Evolutionary conservation across 108 stramenopile species (phyloP), one percentile per base, ranked within the genome.

Genomic region (Nannochloropsis gaditana): DNA sequence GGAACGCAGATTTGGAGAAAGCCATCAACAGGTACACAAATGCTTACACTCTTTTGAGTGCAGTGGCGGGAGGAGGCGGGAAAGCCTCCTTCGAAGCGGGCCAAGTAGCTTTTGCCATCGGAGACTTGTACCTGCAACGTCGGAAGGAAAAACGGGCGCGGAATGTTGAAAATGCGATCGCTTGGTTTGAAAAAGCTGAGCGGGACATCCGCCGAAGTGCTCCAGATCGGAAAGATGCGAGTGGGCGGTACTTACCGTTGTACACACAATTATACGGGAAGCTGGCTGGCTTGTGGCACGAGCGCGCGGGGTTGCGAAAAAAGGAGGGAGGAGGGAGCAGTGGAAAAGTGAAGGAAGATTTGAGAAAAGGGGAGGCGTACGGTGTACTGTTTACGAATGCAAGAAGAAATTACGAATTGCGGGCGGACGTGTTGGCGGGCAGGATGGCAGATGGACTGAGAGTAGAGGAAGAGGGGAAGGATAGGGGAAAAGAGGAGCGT

Each of bases 1-100:
- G 59, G 2, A 73, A 73, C n/a, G 59, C 59, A 15, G 59, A 73
- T n/a, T 73, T 73, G 59, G 59, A 73, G 59, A 73, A 73, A n/a
- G 59, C 59, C 59, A 73, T 73, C 4, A 73, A 73, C n/a, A 73
- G n/a, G n/a, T 73, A n/a, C 59, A 73, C 59, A n/a, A 15, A 73
- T 73, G 59, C 59, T 2, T 73, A 73, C 59, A n/a, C 59, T n/a
- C 59, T 73, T 2, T 2, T 73, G 59, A 6, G 59, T 73, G n/a
- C 15, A 73, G 15, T n/a, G 19, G n/a, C n/a, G 59, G 5, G n/a
- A n/a, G 59, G 5, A n/a, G 59, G 59, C 8, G 59, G 59, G 19
- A 73, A 73, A n/a, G n/a, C 3, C 59, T 73, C 59, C 19, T 73
- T 73, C n/a, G 59, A 73, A 8, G 59, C 59, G 19, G 59, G 59